Percentiles rank a stretch among this genome's conserved stretches.
These are phyloP conservation scores for Zygoascus tannicola DNA, from an alignment of 805 yeast genomes.

Conservation along the genomic window DNA sequence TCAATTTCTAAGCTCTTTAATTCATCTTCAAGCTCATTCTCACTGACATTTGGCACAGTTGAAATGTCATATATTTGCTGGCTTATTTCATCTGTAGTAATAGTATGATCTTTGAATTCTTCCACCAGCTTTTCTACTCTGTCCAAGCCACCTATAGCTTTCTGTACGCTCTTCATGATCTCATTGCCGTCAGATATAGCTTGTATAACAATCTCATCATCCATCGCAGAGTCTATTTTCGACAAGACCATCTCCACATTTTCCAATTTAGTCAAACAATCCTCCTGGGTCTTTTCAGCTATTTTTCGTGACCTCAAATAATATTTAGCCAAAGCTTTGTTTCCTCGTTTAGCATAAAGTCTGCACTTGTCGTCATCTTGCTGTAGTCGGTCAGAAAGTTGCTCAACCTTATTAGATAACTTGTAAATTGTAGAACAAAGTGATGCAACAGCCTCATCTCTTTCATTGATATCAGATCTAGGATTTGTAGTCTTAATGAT, in stretches of 20 bases:
- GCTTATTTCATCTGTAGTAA: slow-evolving; percentile 30
- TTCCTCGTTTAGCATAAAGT: slow-evolving; percentile 19
- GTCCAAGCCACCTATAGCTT: slow-evolving; percentile 36
- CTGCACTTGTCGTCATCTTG: slow-evolving; percentile 11
- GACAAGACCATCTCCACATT: slow-evolving; percentile 33
- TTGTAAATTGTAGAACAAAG: slow-evolving; percentile 14
- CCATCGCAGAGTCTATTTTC: slow-evolving; percentile 37
- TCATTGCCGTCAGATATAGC: slow-evolving; percentile 32
- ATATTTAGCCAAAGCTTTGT: slow-evolving; percentile 27
- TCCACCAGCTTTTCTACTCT: slow-evolving; percentile 35
- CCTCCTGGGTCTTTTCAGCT: slow-evolving; percentile 29
- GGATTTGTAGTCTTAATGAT: neutral
- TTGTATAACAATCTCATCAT: slow-evolving; percentile 31
- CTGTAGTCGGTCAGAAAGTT: slow-evolving; percentile 14
- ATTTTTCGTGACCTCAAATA: slow-evolving; percentile 30
- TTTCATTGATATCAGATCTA: slow-evolving; percentile 11
- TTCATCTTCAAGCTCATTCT: slow-evolving; percentile 34
- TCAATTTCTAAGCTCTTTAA: slow-evolving; percentile 26
- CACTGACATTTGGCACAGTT: slow-evolving; percentile 16
- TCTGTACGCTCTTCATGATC: slow-evolving; percentile 32
- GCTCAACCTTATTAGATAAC: slow-evolving; percentile 17
- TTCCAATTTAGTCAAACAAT: slow-evolving; percentile 27
- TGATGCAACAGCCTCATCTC: slow-evolving; percentile 19
- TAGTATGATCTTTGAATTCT: slow-evolving; percentile 32
- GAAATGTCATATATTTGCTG: slow-evolving; percentile 19